A percentile compares a stretch with the other conserved stretches of the same genome.
Evolutionary conservation across 768 basidiomycete genomes (phyloP).

Genomic region (Amanita molliuscula): DNA sequence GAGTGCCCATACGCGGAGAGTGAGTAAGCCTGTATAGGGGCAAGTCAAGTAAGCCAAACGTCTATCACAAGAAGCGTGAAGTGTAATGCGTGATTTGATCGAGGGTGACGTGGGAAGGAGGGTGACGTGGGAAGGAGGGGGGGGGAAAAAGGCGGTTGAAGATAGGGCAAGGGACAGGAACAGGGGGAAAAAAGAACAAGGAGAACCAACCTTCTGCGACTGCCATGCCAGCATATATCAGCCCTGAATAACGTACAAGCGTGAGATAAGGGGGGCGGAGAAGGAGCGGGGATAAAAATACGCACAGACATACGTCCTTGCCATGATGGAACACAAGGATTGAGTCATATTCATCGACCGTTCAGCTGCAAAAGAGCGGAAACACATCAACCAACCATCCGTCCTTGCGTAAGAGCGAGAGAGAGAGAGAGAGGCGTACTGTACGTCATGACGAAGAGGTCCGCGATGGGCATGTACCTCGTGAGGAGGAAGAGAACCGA

Average conservation of each 20-base stretch:
- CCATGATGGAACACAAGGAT: not conserved
- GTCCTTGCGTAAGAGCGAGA: not conserved
- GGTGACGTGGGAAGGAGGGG: not conserved
- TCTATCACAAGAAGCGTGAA: too few species aligned
- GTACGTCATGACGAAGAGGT: conserved; percentile 1
- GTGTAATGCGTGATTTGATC: too few species aligned
- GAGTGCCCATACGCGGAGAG: conserved; percentile 2
- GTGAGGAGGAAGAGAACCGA: conserved; percentile 1
- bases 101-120: not conserved
- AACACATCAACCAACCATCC: not conserved
- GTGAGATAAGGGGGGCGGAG: too few species aligned
- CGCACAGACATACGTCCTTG: not conserved
- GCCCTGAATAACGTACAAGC: not conserved
- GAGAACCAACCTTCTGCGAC: conserved; percentile 3
- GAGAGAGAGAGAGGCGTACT: not conserved
- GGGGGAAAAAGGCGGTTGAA: not conserved
- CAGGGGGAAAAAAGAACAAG: not conserved
- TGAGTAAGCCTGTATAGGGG: not conserved
- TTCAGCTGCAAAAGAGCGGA: not conserved
- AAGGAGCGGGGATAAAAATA: not conserved
- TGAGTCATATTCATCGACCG: not conserved
- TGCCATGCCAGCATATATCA: conserved; percentile 5
- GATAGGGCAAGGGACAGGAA: not conserved
- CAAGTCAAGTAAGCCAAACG: not conserved
- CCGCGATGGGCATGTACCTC: not conserved